phyloP scores from a whole-genome alignment of 306 rosid genomes.

The Carpinus viminea region DNA sequence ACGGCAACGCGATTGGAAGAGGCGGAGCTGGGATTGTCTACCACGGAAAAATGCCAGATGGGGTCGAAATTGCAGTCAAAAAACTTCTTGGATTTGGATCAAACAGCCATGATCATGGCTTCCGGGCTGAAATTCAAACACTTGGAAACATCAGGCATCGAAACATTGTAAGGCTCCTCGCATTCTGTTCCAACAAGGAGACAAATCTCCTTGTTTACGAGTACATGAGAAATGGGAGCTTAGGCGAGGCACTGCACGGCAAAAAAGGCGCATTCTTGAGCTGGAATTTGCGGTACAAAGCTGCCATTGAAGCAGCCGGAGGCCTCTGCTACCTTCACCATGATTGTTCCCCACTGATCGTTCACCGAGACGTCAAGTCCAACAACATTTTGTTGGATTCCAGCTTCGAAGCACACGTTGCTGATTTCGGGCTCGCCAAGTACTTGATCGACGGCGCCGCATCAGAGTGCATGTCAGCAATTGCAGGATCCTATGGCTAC shows the following conservation, averaged over 20 bases:
- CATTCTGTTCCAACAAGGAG: constrained; percentile 79
- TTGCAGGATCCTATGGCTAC: constrained; percentile 93
- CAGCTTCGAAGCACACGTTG: constrained; percentile 80
- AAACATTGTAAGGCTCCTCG: constrained; percentile 77
- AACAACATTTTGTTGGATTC: constrained; percentile 82
- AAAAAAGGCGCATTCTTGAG: constrained; percentile 55
- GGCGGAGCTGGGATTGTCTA: constrained; percentile 95
- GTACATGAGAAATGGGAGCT: constrained; percentile 87
- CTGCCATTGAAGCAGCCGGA: constrained; percentile 74
- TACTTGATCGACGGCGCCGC: constrained; percentile 72
- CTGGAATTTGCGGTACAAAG: constrained; percentile 79
- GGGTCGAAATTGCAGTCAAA: constrained; percentile 78
- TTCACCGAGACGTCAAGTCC: constrained; percentile 84
- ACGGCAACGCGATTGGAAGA: constrained; percentile 82
- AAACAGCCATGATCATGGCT: constrained; percentile 72
- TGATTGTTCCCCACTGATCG: constrained; percentile 78
- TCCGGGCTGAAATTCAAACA: constrained; percentile 81
- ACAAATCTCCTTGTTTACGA: constrained; percentile 77
- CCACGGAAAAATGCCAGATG: constrained; percentile 89
- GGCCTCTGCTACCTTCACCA: constrained; percentile 92
- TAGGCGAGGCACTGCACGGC: constrained; percentile 78
- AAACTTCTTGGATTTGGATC: constrained; percentile 71
- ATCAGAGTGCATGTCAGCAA: constrained; percentile 82
- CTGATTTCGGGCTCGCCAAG: constrained; percentile 90
- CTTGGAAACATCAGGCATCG: constrained; percentile 84